These are phyloP conservation scores for Buddleja alternifolia DNA, from an alignment of 257 asterid species.

Conservation along the genomic window DNA sequence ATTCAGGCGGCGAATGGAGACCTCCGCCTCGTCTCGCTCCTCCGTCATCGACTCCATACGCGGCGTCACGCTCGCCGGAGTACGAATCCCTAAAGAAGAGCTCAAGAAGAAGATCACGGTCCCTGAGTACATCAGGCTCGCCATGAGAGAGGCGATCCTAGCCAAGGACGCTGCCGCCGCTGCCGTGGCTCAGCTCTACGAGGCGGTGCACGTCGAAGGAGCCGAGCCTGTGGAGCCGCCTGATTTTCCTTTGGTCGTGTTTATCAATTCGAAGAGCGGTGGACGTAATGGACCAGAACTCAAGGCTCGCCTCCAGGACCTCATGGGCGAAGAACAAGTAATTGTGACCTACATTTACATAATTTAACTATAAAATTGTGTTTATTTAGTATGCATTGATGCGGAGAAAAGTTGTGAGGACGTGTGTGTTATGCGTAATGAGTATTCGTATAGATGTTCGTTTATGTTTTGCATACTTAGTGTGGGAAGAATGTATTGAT, in stretches of 20 bases:
- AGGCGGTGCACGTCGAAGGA: conserved; percentile 44
- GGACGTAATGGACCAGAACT: conserved; percentile 93
- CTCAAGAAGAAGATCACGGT: conserved; percentile 61
- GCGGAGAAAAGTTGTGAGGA: too few relatives aligned
- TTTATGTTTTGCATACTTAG: too few relatives aligned
- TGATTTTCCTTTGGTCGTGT: conserved; percentile 77
- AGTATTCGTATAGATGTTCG: too few relatives aligned
- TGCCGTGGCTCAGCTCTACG: conserved; percentile 42
- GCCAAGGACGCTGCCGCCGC: conserved; percentile 52
- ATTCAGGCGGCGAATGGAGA: conserved; percentile 43
- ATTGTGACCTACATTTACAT: conserved; percentile 22
- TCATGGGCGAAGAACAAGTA: conserved; percentile 98
- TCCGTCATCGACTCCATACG: conserved; percentile 73
- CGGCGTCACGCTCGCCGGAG: conserved; percentile 75
- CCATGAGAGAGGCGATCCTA: conserved; percentile 67
- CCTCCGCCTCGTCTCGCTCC: conserved; percentile 53
- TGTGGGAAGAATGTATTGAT: too few relatives aligned
- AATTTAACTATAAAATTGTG: not conserved
- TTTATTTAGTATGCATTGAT: not conserved
- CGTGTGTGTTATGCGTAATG: too few relatives aligned
- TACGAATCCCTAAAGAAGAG: conserved; percentile 65
- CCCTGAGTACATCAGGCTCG: conserved; percentile 71
- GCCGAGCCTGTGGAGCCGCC: conserved; percentile 41
- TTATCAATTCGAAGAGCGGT: conserved; percentile 85
- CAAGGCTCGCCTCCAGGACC: conserved; percentile 71